Conservation (phyloP, 2,329 filamentous ascomycete genomes). For the Pestalotiopsis sp. region DNA sequence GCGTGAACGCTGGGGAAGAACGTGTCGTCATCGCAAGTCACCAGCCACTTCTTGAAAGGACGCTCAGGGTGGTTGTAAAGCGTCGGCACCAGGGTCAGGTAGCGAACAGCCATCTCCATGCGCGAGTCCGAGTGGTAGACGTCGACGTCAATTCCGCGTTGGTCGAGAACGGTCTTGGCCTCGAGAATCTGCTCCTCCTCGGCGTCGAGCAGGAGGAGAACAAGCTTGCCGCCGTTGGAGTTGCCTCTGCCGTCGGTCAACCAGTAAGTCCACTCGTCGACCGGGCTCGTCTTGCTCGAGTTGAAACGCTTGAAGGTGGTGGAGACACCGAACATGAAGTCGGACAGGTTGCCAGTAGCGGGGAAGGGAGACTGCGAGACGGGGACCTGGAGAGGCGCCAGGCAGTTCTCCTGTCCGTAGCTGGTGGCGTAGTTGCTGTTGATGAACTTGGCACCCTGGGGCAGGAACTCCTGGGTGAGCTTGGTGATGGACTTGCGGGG, state of each 20-base stretch:
- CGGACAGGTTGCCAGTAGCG: slow-evolving; percentile 53
- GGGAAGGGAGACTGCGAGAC: slow-evolving; percentile 55
- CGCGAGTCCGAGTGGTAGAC: slow-evolving; percentile 57
- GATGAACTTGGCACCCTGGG: slow-evolving; percentile 48
- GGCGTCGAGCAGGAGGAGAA: slow-evolving; percentile 58
- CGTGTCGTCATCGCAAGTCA: slow-evolving; percentile 67
- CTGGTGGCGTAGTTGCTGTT: slow-evolving; percentile 46
- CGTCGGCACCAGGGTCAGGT: slow-evolving; percentile 57
- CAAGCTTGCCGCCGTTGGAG: slow-evolving; percentile 59
- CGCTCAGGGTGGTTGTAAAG: slow-evolving; percentile 56
- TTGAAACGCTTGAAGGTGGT: slow-evolving; percentile 60
- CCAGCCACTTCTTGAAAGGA: slow-evolving; percentile 58
- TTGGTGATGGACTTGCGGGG: slow-evolving; percentile 55
- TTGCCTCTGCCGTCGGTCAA: slow-evolving; percentile 58
- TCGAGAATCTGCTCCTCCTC: slow-evolving; percentile 53
- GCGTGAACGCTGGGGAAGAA: slow-evolving; percentile 64
- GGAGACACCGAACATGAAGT: slow-evolving; percentile 63
- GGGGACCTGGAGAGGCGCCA: slow-evolving; percentile 52
- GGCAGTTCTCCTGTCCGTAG: slow-evolving; percentile 45
- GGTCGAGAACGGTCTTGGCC: slow-evolving; percentile 47
- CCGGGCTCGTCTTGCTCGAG: slow-evolving; percentile 52
- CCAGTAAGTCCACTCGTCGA: slow-evolving; percentile 64
- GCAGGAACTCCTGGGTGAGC: slow-evolving; percentile 50
- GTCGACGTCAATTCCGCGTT: slow-evolving; percentile 58
- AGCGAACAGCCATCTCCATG: slow-evolving; percentile 61